A percentile compares a stretch with the other conserved stretches of the same genome.
phyloP scores from a whole-genome alignment of 2,329 filamentous ascomycete species.

The Colletotrichum sp. region DNA sequence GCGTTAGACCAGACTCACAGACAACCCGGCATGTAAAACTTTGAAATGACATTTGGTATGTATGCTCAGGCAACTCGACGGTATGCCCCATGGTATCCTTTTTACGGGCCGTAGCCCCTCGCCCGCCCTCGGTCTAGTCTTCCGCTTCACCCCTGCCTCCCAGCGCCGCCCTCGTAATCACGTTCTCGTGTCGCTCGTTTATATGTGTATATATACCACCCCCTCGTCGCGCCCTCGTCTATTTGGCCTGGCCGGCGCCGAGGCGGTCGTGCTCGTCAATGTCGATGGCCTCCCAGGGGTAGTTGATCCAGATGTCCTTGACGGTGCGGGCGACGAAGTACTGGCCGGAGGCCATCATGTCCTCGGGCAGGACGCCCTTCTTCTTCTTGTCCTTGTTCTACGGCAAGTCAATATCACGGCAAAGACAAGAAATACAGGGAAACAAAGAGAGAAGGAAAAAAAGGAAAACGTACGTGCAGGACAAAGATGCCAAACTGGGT shows the following conservation, averaged over 20 bases:
- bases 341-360: constrained; percentile 74
- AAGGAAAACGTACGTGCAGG: constrained; percentile 71
- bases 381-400: constrained; percentile 96
- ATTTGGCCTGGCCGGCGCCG: constrained; percentile 55
- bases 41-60: constrained; percentile 17
- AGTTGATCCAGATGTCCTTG: constrained; percentile 97
- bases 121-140: neutral
- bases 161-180: neutral
- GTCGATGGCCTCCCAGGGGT: constrained; percentile 95
- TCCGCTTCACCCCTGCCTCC: neutral
- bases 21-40: neutral
- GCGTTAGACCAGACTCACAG: neutral
- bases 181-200: neutral
- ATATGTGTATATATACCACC: neutral
- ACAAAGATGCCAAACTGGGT: constrained; percentile 96
- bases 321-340: constrained; percentile 90
- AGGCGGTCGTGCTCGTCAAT: constrained; percentile 89
- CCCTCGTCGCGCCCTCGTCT: constrained; percentile 23
- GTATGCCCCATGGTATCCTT: constrained; percentile 15
- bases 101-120: neutral
- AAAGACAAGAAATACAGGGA: no score
- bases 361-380: constrained; percentile 82
- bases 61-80: constrained; percentile 15
- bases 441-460: no score
- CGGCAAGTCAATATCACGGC: no score